Evolutionary conservation across 108 stramenopile genomes (phyloP).

Genomic region (Fragilariopsis cylindrus): DNA sequence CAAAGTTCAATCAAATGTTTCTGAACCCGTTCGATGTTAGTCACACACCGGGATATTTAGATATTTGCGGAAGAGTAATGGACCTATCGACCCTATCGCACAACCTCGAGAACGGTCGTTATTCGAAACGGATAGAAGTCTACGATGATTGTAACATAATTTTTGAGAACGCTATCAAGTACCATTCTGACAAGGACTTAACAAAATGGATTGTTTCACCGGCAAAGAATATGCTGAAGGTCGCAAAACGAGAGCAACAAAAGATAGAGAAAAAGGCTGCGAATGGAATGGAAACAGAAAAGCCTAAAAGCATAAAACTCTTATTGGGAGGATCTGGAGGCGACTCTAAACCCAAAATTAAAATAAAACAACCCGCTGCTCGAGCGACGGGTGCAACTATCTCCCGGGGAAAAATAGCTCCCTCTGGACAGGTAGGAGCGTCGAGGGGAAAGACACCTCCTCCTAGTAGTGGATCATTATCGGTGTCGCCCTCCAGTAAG

Average conservation of each 20-base stretch:
- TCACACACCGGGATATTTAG: slow-evolving; percentile 61
- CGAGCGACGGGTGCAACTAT: slow-evolving; percentile 19
- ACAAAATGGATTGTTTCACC: slow-evolving; percentile 63
- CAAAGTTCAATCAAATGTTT: slow-evolving; percentile 69
- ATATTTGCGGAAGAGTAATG: slow-evolving; percentile 58
- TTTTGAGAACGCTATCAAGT: slow-evolving; percentile 74
- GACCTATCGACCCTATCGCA: slow-evolving; percentile 62
- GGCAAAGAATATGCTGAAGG: slow-evolving; percentile 68
- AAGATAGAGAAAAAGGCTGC: slow-evolving; percentile 42
- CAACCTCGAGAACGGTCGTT: slow-evolving; percentile 60
- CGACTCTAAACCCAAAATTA: slow-evolving; percentile 9
- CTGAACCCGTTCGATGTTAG: slow-evolving; percentile 66
- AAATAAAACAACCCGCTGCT: slow-evolving; percentile 19
- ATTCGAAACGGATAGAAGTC: slow-evolving; percentile 45
- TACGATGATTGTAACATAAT: slow-evolving; percentile 43
- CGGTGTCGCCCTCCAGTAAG: background rate
- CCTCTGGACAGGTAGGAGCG: background rate
- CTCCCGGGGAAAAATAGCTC: slow-evolving; percentile 24
- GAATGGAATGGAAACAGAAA: background rate
- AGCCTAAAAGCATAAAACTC: slow-evolving; percentile 17
- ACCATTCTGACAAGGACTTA: slow-evolving; percentile 50
- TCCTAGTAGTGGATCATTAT: background rate
- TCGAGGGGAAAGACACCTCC: slow-evolving; percentile 14
- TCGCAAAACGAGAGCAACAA: slow-evolving; percentile 54
- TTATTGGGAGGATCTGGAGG: slow-evolving; percentile 15